phyloP scores from a whole-genome alignment of 768 basidiomycete species.

The Mycena olivaceomarginata region DNA sequence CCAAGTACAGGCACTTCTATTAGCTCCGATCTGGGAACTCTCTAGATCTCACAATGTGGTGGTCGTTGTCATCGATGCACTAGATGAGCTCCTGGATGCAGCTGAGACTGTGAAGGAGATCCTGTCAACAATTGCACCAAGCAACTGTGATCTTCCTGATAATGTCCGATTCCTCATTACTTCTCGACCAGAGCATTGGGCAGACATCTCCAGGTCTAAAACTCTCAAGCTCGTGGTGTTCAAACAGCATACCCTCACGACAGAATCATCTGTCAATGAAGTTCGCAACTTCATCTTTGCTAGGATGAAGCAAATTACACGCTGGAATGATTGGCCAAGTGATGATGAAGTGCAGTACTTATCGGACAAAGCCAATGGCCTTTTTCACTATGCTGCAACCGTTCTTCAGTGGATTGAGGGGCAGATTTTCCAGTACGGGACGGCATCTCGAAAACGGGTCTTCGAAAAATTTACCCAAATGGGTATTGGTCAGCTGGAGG shows the following conservation, averaged over 20 bases:
- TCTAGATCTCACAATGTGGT: neutral
- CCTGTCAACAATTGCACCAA: too few species aligned
- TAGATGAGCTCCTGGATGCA: conserved; percentile 8
- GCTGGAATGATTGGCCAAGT: neutral
- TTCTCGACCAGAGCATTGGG: too few species aligned
- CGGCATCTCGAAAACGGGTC: neutral
- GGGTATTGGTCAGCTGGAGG: conserved; percentile 1
- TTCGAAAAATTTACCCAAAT: too few species aligned
- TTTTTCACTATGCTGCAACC: neutral
- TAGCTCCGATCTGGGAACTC: too few species aligned
- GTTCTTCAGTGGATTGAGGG: conserved; percentile 18
- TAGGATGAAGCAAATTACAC: too few species aligned
- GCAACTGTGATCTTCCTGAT: too few species aligned
- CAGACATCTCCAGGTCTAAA: too few species aligned
- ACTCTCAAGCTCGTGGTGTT: too few species aligned
- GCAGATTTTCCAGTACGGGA: neutral
- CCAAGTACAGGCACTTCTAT: neutral
- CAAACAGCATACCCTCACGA: neutral
- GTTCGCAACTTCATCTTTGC: neutral
- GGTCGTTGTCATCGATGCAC: conserved; percentile 24
- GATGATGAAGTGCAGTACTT: too few species aligned
- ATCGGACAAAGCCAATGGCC: neutral
- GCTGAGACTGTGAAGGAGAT: neutral
- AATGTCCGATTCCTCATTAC: too few species aligned
- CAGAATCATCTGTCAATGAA: conserved; percentile 12